Percentiles rank a stretch among this genome's conserved stretches.
Evolutionary conservation across 495 filamentous ascomycete genomes (phyloP).

Genomic region (Annulohypoxylon stygium): DNA sequence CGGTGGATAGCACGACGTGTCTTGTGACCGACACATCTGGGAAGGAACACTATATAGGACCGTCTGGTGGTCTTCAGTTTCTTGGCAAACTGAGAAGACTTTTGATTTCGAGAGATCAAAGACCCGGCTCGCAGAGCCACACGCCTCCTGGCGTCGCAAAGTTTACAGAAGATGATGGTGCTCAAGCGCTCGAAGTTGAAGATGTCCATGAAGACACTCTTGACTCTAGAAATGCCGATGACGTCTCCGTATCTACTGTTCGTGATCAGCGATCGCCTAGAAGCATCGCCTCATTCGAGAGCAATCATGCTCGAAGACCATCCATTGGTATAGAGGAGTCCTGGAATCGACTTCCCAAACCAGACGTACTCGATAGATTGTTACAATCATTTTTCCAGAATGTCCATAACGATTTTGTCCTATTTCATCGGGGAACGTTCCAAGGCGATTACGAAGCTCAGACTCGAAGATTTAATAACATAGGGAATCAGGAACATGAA

Average conservation of each 20-base stretch:
- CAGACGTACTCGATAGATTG: conserved; percentile 52
- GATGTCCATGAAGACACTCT: conserved; percentile 11
- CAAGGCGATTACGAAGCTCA: conserved; percentile 54
- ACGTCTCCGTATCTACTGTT: conserved; percentile 13
- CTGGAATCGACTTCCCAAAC: conserved; percentile 38
- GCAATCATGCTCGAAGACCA: conserved; percentile 11
- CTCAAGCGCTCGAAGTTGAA: conserved; percentile 29
- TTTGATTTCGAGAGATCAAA: conserved; percentile 29
- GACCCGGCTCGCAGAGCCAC: conserved; percentile 10
- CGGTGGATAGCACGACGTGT: conserved; percentile 18
- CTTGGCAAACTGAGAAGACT: conserved; percentile 51
- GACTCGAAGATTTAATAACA: conserved; percentile 25
- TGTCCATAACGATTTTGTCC: conserved; percentile 58
- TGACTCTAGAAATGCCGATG: conserved; percentile 9
- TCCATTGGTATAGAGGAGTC: conserved; percentile 17
- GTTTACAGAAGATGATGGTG: conserved; percentile 36
- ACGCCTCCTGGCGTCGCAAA: conserved; percentile 21
- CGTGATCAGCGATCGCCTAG: conserved; percentile 24
- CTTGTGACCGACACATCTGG: conserved; percentile 52
- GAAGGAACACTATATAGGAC: conserved; percentile 56
- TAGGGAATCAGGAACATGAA: conserved; percentile 8
- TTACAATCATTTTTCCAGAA: conserved; percentile 58
- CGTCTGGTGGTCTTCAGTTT: conserved; percentile 53
- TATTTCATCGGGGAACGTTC: conserved; percentile 61
- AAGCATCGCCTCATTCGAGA: conserved; percentile 25